Conservation (phyloP, 192 early-diverging fungal genomes). For the Coemansia sp. region DNA sequence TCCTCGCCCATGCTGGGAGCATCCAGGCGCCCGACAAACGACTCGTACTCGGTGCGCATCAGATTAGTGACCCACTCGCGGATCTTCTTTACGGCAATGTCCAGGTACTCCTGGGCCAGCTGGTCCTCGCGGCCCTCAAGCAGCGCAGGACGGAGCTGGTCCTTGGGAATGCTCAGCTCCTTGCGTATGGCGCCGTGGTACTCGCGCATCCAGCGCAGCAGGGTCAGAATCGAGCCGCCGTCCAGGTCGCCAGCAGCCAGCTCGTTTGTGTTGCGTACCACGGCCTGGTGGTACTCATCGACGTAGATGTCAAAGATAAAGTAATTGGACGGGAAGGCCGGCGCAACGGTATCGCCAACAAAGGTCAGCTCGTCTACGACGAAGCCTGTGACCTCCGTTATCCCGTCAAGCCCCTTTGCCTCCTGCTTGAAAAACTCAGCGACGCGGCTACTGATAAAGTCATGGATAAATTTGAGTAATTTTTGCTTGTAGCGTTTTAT, state of each 20-base stretch:
- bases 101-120: conserved; percentile 86
- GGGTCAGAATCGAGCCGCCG: conserved; percentile 79
- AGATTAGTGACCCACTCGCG: conserved; percentile 92
- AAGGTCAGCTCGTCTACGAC: conserved; percentile 88
- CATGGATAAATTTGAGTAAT: conserved; percentile 44
- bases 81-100: conserved; percentile 83
- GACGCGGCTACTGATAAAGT: conserved; percentile 34
- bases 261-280: conserved; percentile 77
- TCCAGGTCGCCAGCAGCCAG: conserved; percentile 76
- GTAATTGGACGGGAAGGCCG: conserved; percentile 86
- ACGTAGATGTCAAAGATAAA: conserved; percentile 96
- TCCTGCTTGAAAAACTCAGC: conserved; percentile 62
- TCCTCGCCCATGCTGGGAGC: conserved; percentile 76
- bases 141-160: conserved; percentile 82
- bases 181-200: conserved; percentile 88
- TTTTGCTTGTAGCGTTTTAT: conserved; percentile 47
- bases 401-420: conserved; percentile 32
- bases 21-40: conserved; percentile 61
- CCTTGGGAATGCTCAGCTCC: conserved; percentile 82
- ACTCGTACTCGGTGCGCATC: conserved; percentile 76
- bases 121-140: conserved; percentile 92
- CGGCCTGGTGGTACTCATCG: conserved; percentile 90
- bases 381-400: conserved; percentile 65
- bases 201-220: conserved; percentile 88
- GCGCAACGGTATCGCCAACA: conserved; percentile 83